Percentiles rank a stretch among this genome's conserved stretches.
These are phyloP conservation scores for Microglena sp. DNA, from an alignment of 139 green algal species.

Conservation along the genomic window DNA sequence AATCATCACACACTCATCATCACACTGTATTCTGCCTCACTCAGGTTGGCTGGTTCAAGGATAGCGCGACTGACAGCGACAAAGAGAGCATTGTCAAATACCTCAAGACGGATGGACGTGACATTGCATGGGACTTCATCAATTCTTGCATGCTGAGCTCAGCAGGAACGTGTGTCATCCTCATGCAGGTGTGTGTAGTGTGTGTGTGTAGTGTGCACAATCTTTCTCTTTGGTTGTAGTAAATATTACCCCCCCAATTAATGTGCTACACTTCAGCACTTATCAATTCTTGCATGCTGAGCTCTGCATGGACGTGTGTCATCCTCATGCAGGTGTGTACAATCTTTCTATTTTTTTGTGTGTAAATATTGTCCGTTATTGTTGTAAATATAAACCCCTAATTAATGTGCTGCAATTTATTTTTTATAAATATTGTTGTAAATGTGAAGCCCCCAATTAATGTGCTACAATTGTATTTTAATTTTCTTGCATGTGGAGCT, in stretches of 20 bases:
- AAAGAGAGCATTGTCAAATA: slow-evolving; percentile 35
- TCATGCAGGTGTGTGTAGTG: slow-evolving; percentile 56
- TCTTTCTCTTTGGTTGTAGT: too few species aligned
- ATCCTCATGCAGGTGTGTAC: slow-evolving; percentile 69
- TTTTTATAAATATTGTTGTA: too few species aligned
- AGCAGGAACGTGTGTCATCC: slow-evolving; percentile 63
- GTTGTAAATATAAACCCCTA: too few species aligned
- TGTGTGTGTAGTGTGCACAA: too few species aligned
- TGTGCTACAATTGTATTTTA: too few species aligned
- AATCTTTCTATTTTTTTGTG: too few species aligned
- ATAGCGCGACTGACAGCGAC: slow-evolving; percentile 16
- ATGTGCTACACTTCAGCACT: too few species aligned
- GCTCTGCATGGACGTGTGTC: slow-evolving; percentile 59
- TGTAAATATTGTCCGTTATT: too few species aligned
- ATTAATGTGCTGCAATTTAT: too few species aligned
- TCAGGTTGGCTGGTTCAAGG: slow-evolving; percentile 61
- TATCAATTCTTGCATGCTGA: slow-evolving; percentile 59
- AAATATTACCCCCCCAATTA: too few species aligned
- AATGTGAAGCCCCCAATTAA: too few species aligned
- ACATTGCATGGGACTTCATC: slow-evolving; percentile 80
- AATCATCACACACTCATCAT: too few species aligned
- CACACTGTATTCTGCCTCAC: not conserved
- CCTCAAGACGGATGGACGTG: slow-evolving; percentile 48
- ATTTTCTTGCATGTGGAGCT: slow-evolving; percentile 54
- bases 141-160: slow-evolving; percentile 55